Evolutionary conservation across 2,329 filamentous ascomycete species (phyloP).

Genomic region (Ophiostoma ips): DNA sequence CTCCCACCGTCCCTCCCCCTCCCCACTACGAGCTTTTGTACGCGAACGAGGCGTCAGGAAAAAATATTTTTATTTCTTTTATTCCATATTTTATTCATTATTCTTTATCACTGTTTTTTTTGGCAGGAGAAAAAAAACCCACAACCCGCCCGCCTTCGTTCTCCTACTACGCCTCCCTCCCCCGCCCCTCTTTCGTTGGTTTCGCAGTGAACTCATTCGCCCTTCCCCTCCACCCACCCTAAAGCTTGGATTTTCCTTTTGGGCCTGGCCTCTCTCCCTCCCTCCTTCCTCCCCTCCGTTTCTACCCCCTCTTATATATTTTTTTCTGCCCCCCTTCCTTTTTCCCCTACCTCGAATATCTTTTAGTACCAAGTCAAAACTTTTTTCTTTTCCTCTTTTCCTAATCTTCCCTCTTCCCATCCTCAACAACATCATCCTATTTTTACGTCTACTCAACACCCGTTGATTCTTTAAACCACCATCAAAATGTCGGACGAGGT

Average conservation of each 20-base stretch:
- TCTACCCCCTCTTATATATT: neutral
- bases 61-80: neutral
- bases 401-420: slow-evolving; percentile 2
- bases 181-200: slow-evolving; percentile 2
- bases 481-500: slow-evolving; percentile 46
- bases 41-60: neutral
- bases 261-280: slow-evolving; percentile 12
- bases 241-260: slow-evolving; percentile 8
- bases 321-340: slow-evolving; percentile 14
- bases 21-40: neutral
- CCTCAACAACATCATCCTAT: slow-evolving; percentile 17
- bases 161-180: no score
- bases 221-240: slow-evolving; percentile 14
- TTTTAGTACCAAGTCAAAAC: slow-evolving; percentile 11
- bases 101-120: neutral
- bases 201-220: neutral
- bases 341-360: slow-evolving; percentile 6
- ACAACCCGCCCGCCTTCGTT: slow-evolving; percentile 11
- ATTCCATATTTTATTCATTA: no score
- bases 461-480: slow-evolving; percentile 22
- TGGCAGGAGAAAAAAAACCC: slow-evolving; percentile 6
- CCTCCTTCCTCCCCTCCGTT: slow-evolving; percentile 10
- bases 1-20: no score
- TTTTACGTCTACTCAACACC: slow-evolving; percentile 11
- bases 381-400: slow-evolving; percentile 9